Base-by-base conservation (phyloP, 768 basidiomycete genomes). In the Tricholoma matsutake region DNA sequence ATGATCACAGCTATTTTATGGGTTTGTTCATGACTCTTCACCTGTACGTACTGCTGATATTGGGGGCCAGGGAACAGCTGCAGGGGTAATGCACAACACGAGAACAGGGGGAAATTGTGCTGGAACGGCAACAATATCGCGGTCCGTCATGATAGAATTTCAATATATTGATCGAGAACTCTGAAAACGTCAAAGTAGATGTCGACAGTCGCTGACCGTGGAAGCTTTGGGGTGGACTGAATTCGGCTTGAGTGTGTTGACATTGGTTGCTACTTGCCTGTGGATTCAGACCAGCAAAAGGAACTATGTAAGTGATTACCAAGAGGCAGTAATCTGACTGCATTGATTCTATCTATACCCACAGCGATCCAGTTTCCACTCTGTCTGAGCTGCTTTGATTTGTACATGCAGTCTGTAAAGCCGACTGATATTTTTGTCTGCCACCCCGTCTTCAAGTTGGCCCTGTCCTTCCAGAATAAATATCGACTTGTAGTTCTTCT, bases 191-290 rank as follows among this genome's bases (percentile, higher is more conserved):
- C 39, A 34, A 52, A 63, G 62, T 63, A 88, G 84, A 64, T 92
- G 91, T 73, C 80, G 87, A 64, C 86, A 91, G 70, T 83, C 83
- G 2, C 74, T 91, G 62, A 89, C 89, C 4, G 85, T 91, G 6
- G 87, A 89, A 71, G 86, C 86, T 1, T 69, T 92, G 14, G 89
- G 88, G 4, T 92, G 91, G 90, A 83, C 86, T 54, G 88, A 90
- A 64, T 86, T 91, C 62, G 81, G 79, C 6, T 70, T 92, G 18
- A 87, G 86, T 66, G 57, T 79, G 10, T 58, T 86, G 61, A 84
- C 87, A 6, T 71, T 89, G 45, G 57, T 80, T 4, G 77, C 79
- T 32, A 88, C 89, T 11, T 80, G 84, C 61, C 52, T 78, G 49
- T 79, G 78, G 79, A 65, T 78, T 10, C 67, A 63, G 20, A 68